Conservation (phyloP, 176 grass and related monocot genomes). For the Saccharum officinarum region DNA sequence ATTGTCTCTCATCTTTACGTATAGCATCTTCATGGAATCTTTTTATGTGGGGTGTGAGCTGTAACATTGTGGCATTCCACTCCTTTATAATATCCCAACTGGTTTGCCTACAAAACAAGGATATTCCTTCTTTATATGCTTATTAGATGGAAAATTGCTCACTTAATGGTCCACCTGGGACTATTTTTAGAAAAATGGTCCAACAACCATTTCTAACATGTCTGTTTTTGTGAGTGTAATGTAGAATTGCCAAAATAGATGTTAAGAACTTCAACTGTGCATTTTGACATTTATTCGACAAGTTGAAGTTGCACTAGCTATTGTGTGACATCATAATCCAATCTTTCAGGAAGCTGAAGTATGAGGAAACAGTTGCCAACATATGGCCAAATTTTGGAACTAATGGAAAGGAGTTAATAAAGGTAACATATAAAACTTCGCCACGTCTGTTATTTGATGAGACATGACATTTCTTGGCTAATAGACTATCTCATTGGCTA, state of each 20-base stretch:
- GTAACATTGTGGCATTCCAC: neutral
- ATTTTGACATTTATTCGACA: constrained; percentile 5
- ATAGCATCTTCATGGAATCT: neutral
- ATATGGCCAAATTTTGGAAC: constrained; percentile 88
- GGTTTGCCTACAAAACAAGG: neutral
- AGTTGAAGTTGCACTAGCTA: constrained; percentile 17
- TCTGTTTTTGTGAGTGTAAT: neutral
- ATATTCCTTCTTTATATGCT: neutral
- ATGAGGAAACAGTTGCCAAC: constrained; percentile 81
- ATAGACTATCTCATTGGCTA: neutral
- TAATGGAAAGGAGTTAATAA: constrained; percentile 77
- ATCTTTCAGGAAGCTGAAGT: constrained; percentile 78
- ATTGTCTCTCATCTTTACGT: neutral
- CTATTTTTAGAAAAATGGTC: neutral
- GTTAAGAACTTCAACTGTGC: neutral
- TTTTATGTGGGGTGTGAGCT: neutral
- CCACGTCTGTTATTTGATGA: neutral
- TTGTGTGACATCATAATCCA: constrained; percentile 25
- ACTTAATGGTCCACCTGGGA: neutral
- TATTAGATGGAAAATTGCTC: neutral
- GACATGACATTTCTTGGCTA: constrained; percentile 23
- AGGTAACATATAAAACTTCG: constrained; percentile 48
- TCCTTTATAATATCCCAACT: neutral
- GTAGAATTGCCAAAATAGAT: constrained; percentile 1
- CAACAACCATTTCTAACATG: neutral